Base-by-base conservation (phyloP, 495 filamentous ascomycete species). In the Annulohypoxylon moriforme region DNA sequence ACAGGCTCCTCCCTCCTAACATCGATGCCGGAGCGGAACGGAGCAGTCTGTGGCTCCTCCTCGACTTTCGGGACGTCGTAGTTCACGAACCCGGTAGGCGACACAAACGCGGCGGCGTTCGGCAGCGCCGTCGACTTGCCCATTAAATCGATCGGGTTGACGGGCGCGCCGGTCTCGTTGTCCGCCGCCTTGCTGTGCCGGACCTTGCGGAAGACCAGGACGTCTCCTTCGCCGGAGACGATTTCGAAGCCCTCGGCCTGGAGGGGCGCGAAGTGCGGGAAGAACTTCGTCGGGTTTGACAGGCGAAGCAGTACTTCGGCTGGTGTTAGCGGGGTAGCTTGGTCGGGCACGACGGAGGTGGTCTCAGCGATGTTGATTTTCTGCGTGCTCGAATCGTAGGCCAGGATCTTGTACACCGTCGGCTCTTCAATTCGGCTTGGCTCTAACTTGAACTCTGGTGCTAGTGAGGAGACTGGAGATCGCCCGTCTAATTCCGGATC, bases 211-310 rank as follows among this genome's bases (percentile, higher is more conserved):
- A 94, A 93, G 0, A 96, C 87, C 16, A 94, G 84, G 7, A 94
- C 84, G 74, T 94, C 87, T 4, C 85, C 87, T 61, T 86, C 84
- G 6, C 91, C 91, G 3, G 89, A 89, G 9, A 91, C 87, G 61
- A 94, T 91, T 58, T 92, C 90, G 68, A 90, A 94, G 1, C 92
- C 93, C 42, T 91, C 84, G 10, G 83, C 77, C 69, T 90, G 84
- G 67, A 96, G 85, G 14, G 84, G 79, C 1, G 81, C 82, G 50
- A 94, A 89, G 62, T 93, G 85, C 0, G 91, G 86, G 34, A 94
- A 82, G 76, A 94, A 96, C 64, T 89, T 90, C 20, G 89, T 83
- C 0, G 92, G 90, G 66, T 91, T 88, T 52, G 89, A 87, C 11
- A 94, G 82, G n/a, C 85, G 88, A 8, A 87, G 82, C 8, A 96